These are phyloP conservation scores for Albophoma yamanashiensis DNA, from an alignment of 2,329 filamentous ascomycete species.

Conservation along the genomic window DNA sequence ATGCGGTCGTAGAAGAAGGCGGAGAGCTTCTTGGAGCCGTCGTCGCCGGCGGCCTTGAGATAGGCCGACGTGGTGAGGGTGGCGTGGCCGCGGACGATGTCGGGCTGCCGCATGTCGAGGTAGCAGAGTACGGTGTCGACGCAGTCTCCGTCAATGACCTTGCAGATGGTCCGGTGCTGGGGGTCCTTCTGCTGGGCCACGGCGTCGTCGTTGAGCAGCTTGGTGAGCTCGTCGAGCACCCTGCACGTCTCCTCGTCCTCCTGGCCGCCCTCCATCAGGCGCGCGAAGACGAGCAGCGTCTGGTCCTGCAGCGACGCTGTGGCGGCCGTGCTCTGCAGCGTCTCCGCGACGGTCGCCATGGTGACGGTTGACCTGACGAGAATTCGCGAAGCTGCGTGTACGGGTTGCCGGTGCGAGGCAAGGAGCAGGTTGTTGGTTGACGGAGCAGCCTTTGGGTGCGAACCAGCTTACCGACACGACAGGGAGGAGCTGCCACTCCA, in stretches of 20 bases:
- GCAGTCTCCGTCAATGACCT: slow-evolving; percentile 60
- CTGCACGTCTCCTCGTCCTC: slow-evolving; percentile 63
- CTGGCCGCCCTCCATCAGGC: slow-evolving; percentile 81
- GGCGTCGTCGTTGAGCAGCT: slow-evolving; percentile 46
- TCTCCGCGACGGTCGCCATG: slow-evolving; percentile 25
- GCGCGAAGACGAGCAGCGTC: slow-evolving; percentile 70
- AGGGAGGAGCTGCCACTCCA: not conserved
- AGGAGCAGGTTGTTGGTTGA: not conserved
- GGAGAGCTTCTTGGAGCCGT: slow-evolving; percentile 58
- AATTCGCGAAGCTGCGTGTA: not conserved
- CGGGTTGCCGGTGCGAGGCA: not conserved
- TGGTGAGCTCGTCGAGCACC: slow-evolving; percentile 48
- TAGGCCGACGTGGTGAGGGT: slow-evolving; percentile 75
- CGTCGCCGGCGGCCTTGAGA: slow-evolving; percentile 63
- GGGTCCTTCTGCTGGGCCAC: slow-evolving; percentile 31
- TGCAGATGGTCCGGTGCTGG: slow-evolving; percentile 37
- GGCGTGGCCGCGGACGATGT: slow-evolving; percentile 67
- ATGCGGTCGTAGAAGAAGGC: slow-evolving; percentile 67
- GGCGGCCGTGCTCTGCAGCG: slow-evolving; percentile 16
- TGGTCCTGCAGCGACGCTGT: slow-evolving; percentile 43
- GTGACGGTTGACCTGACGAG: not conserved
- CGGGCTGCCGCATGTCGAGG: slow-evolving; percentile 71
- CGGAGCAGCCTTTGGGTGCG: not conserved
- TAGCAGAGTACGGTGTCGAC: slow-evolving; percentile 80
- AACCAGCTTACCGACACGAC: not conserved